Evolutionary conservation across 2,329 filamentous ascomycete species (phyloP), one percentile per base, ranked within the genome.

Genomic region (Parastagonospora nodorum): DNA sequence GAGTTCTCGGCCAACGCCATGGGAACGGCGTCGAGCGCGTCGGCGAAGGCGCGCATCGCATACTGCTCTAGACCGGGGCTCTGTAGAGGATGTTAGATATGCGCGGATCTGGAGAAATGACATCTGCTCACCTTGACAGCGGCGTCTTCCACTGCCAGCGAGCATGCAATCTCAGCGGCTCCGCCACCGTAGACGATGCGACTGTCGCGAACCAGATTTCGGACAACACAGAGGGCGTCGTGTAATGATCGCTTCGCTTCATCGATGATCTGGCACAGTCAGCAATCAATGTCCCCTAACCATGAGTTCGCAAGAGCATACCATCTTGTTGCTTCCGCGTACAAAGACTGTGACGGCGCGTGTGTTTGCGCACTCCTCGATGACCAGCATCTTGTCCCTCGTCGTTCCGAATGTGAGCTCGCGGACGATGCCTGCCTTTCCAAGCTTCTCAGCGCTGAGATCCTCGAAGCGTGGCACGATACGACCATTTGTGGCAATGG

Each of bases 261-360:
- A 72, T 99, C 95, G 74, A 99, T 97, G 75, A 99, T 96, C 90
- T 95, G 45, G 27, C 28, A 41, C 24, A 10, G 52, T 62, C 41
- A 62, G 52, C 27, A 15, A 31, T 35, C n/a, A 29, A 10, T 14
- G 15, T 36, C 11, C 11, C 8, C 11, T 2, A 36, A 33, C 8
- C 2, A 27, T 15, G 4, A 30, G n/a, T 45, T 10, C 24, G 14
- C 19, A 24, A 24, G n/a, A 24, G 30, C 45, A 24, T 77, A 93
- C 90, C 94, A 99, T 99, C 83, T 97, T 99, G 84, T 99, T 99
- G 82, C 92, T 96, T 69, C 94, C 94, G 69, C 94, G 84, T 53
- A 99, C 90, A 75, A 99, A 99, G 48, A 96, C 87, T 2, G 94
- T 99, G 53, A 99, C 95, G 38, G 94, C 94, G 67, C 94, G 84